Base-by-base conservation (phyloP, 176 grass and related monocot genomes). In the Elymus sibiricus region DNA sequence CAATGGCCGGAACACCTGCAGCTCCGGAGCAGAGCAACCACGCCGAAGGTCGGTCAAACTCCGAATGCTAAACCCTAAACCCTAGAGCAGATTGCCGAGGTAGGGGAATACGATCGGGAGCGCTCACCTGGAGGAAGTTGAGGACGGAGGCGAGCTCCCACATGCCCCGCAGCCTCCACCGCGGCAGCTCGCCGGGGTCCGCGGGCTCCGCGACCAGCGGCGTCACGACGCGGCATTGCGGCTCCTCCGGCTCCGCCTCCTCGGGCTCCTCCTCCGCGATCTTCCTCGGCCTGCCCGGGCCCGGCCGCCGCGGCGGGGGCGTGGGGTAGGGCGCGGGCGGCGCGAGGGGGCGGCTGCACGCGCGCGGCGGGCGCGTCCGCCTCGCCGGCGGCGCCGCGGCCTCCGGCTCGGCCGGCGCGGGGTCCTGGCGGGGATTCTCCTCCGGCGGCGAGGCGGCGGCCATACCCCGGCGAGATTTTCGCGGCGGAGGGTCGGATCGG, bases 81-180 rank as follows among this genome's bases (percentile, higher is more conserved):
- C 77, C 58, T 69, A 17, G n/a, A 64, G 44, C 34, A n/a, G 32
- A 17, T 53, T 77, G 55, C 26, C 58, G 19, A 62, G 14, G 65
- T 29, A 6, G 8, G 19, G 60, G 27, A 32, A 26, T 4, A 17
- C 38, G 9, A 28, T 13, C 19, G 70, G 17, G 74, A 75, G 70
- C 82, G 25, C 91, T 86, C 87, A 98, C 96, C 79, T 98, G 75
- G 83, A 98, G 72, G 79, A 98, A 98, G 88, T 95, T 92, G 86
- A 98, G 92, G 42, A 95, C 86, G 81, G 88, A 94, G 59, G 96
- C 93, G 81, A 95, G 90, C 81, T 98, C 91, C 96, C 96, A 98
- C 93, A 98, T 98, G 86, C 91, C 69, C 63, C 96, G 86, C 49
- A 98, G 90, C 84, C 86, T 79, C 87, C 90, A 94, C 15, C 86